Evolutionary conservation across 768 basidiomycete genomes (phyloP).

Genomic region (Lactarius akahatsu): DNA sequence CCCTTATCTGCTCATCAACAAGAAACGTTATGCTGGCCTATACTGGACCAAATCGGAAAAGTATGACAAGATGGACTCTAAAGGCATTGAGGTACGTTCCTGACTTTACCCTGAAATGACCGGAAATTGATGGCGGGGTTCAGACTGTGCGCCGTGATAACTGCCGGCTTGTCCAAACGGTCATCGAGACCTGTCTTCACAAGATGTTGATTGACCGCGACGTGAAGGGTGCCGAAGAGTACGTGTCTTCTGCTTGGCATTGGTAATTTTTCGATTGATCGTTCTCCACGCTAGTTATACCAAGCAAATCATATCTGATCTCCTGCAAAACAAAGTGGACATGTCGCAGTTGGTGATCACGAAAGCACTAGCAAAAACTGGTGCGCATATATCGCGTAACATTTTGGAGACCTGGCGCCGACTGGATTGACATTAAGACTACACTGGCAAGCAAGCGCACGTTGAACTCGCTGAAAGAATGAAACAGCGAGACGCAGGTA

Average conservation of each 20-base stretch:
- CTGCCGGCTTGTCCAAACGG: conserved; percentile 95
- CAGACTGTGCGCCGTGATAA: conserved; percentile 98
- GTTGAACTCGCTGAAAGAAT: conserved; percentile 94
- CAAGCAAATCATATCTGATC: conserved; percentile 89
- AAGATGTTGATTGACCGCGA: conserved; percentile 97
- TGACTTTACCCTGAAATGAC: background rate
- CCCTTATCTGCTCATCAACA: conserved; percentile 96
- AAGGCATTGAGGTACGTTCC: conserved; percentile 88
- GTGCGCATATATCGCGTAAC: conserved; percentile 40
- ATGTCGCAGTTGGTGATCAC: conserved; percentile 99
- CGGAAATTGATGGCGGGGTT: background rate
- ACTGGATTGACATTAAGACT: conserved; percentile 51
- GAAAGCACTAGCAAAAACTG: conserved; percentile 88
- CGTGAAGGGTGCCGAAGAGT: conserved; percentile 92
- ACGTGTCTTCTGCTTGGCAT: conserved; percentile 33
- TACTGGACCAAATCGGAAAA: conserved; percentile 97
- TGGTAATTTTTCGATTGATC: background rate
- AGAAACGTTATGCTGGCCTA: conserved; percentile 97
- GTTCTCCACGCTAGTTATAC: conserved; percentile 59
- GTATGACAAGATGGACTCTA: conserved; percentile 99
- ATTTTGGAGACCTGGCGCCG: background rate
- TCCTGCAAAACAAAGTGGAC: conserved; percentile 95
- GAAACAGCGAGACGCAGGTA: conserved; percentile 92
- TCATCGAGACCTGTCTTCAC: conserved; percentile 96
- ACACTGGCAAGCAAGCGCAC: conserved; percentile 93